Conservation (phyloP, 257 asterid genomes). For the Ilex aquifolium region DNA sequence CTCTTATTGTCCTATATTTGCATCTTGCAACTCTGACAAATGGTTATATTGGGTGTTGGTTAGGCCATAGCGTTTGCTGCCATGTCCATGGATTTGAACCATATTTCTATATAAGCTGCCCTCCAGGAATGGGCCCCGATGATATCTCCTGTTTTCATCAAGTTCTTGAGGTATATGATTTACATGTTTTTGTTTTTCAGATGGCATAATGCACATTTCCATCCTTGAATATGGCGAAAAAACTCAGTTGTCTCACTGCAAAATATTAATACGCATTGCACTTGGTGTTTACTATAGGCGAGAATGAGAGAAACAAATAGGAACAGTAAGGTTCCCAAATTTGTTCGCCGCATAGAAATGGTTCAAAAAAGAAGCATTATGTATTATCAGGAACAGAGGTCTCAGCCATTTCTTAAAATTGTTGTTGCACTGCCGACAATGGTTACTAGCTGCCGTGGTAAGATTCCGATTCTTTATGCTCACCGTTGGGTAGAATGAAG, state of each 20-base stretch:
- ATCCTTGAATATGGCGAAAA: not conserved
- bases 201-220: too few species aligned
- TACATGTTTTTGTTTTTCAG: not conserved
- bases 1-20: too few species aligned
- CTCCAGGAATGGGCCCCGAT: constrained; percentile 96
- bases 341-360: constrained; percentile 72
- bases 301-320: constrained; percentile 81
- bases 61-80: constrained; percentile 97
- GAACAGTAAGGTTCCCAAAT: constrained; percentile 58
- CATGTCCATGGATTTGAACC: constrained; percentile 94
- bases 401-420: constrained; percentile 83
- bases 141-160: constrained; percentile 89
- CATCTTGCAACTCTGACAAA: constrained; percentile 7
- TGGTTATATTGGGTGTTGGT: constrained; percentile 18
- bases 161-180: constrained; percentile 64
- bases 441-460: constrained; percentile 97
- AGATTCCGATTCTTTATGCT: constrained; percentile 10
- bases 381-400: constrained; percentile 78
- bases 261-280: not conserved
- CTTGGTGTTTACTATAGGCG: constrained; percentile 43
- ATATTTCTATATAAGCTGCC: constrained; percentile 84
- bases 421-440: constrained; percentile 95
- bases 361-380: constrained; percentile 86
- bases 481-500: not conserved
- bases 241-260: not conserved